Evolutionary conservation across 208 protist genomes (phyloP), one percentile per base, ranked within the genome.

Genomic region (Leishmania tarentolae): DNA sequence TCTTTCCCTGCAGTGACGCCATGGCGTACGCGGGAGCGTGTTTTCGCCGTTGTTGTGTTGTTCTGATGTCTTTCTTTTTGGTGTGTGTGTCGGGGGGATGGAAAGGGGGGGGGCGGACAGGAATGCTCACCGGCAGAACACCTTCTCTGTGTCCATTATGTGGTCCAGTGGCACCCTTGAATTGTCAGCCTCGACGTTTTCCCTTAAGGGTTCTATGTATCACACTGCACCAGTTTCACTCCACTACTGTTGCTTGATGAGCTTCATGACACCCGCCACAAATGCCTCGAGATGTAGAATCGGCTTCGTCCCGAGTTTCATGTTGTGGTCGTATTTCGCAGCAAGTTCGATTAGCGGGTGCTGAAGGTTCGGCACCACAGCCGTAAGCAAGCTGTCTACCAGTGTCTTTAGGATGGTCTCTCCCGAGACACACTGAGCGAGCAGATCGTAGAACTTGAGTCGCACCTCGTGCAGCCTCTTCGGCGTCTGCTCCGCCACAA

Each of bases 211-310:
- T 37, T 66, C 61, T 31, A 37, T 66, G 61, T 31, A 40, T 66
- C 28, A 17, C n/a, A 66, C n/a, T 9, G 2, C 40, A 66, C 61
- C n/a, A 37, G 61, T 13, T 5, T 66, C 61, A n/a, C n/a, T 66
- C 31, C 68, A 37, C 37, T 59, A 78, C 37, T 83, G 72, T 31
- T 81, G 76, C 76, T 98, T 98, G 21, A 97, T 75, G n/a, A 94
- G 80, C 80, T 92, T 86, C 95, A 98, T 98, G 9, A 96, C 92
- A 35, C 86, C 87, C 0, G 95, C 93, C 13, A 98, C 85, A 86
- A 99, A 99, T 0, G 99, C 99, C 87, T 99, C 99, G 15, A 99
- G 83, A 86, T 99, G 99, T 57, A 99, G 96, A 71, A 99, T 99
- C 46, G 97, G 91, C 87, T 99, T 99, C 8, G 93, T 95, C 35